A percentile compares a stretch with the other conserved stretches of the same genome.
Evolutionary conservation across 1,139 yeast genomes (phyloP).

Genomic region (Blastobotrys niveus): DNA sequence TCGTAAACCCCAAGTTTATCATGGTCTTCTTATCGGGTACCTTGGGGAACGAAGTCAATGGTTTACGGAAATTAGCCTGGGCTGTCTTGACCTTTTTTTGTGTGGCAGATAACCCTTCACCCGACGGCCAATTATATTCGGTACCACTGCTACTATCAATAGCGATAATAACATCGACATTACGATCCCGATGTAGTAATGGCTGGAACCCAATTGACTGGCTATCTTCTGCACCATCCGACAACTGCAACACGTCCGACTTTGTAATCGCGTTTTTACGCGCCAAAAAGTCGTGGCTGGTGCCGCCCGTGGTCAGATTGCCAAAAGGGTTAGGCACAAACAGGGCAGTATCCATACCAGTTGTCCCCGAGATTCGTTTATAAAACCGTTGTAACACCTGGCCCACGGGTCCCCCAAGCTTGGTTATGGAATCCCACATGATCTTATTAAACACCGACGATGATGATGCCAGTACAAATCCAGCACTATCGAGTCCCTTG

Average conservation of each 20-base stretch:
- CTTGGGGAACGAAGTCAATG: conserved; percentile 61
- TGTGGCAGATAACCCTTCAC: conserved; percentile 58
- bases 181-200: conserved; percentile 60
- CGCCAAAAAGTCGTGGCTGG: background rate
- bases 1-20: conserved; percentile 39
- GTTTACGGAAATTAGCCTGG: conserved; percentile 24
- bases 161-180: conserved; percentile 75
- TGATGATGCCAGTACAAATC: conserved; percentile 68
- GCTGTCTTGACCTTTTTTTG: conserved; percentile 45
- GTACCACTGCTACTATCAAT: conserved; percentile 86
- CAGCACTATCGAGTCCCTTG: conserved; percentile 69
- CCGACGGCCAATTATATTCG: conserved; percentile 51
- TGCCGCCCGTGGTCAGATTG: conserved; percentile 12
- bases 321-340: conserved; percentile 69
- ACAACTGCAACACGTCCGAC: conserved; percentile 50
- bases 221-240: conserved; percentile 86
- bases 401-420: background rate
- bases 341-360: conserved; percentile 56
- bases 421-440: conserved; percentile 12
- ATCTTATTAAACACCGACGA: conserved; percentile 70
- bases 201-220: conserved; percentile 80
- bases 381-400: background rate
- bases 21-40: conserved; percentile 68
- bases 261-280: conserved; percentile 11
- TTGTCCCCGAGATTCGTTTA: conserved; percentile 11